Base-by-base conservation (phyloP, 179 eudicot species). In the Beta corolliflora region DNA sequence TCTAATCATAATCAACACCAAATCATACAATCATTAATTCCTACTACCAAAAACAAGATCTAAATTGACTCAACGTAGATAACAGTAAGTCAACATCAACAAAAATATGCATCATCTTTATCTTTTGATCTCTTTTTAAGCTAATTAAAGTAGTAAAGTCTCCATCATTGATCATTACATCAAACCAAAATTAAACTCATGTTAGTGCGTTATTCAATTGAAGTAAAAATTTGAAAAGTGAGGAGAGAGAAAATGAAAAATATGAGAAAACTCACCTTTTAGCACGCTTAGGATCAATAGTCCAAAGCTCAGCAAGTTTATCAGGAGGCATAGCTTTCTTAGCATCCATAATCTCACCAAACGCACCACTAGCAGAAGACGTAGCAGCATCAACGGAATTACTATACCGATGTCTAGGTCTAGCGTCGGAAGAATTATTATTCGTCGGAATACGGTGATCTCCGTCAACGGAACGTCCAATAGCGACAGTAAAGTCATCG, bases 251-350 rank as follows among this genome's bases (percentile, higher is more conserved):
- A 79, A 15, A 31, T 7, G 2, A 14, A 8, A 58, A 68, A 11
- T 13, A 8, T 0, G n/a, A 0, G 25, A 15, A 36, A 36, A 36
- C 41, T 2, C 2, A 91, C 93, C 93, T 91, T 85, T 91, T 91
- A 58, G 88, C 93, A n/a, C 92, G 92, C 81, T 91, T 91, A 71
- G 94, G 91, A 80, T 89, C 91, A 58, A 84, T 73, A 29, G 88
- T 76, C 92, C 92, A 89, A 25, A 91, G 87, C 85, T 90, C 91
- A 36, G 91, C 91, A 55, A 91, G 84, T 89, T 88, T 90, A 67
- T 88, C 91, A 8, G 91, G 88, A 58, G 91, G 89, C 88, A 87
- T 88, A 36, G 91, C 91, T 61, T 88, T 91, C 89, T 90, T 91
- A 63, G 88, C 88, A 58, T 88, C 92, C 87, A 83, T 85, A 76